Conservation (phyloP, 768 basidiomycete genomes). For the Chalciporus pseudorubinellus region DNA sequence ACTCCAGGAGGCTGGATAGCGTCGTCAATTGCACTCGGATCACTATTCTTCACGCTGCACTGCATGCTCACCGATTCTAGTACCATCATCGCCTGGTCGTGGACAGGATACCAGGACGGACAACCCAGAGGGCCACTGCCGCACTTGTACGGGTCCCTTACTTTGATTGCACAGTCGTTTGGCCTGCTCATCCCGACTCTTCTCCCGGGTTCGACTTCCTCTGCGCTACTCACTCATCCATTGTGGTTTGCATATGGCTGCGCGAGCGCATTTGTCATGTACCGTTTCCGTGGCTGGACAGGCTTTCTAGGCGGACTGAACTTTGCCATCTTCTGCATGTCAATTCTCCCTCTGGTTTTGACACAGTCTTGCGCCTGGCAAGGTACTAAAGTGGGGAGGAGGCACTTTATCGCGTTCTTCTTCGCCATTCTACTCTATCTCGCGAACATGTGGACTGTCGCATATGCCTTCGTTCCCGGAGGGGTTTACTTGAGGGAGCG, state of each 20-base stretch:
- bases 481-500: slow-evolving; percentile 73
- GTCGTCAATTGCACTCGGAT: slow-evolving; percentile 58
- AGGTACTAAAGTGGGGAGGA: slow-evolving; percentile 42
- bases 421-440: slow-evolving; percentile 63
- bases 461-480: slow-evolving; percentile 88
- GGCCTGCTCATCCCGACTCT: slow-evolving; percentile 49
- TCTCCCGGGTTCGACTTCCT: slow-evolving; percentile 19
- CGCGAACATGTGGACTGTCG: slow-evolving; percentile 77
- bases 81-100: slow-evolving; percentile 82
- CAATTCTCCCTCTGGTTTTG: slow-evolving; percentile 56
- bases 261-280: slow-evolving; percentile 54
- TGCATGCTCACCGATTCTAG: slow-evolving; percentile 72
- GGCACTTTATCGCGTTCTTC: slow-evolving; percentile 55
- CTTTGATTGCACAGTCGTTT: slow-evolving; percentile 58
- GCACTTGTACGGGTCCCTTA: slow-evolving; percentile 66
- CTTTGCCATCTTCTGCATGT: slow-evolving; percentile 61
- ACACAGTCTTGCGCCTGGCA: slow-evolving; percentile 40
- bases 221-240: slow-evolving; percentile 41
- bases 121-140: slow-evolving; percentile 67
- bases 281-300: slow-evolving; percentile 59
- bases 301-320: slow-evolving; percentile 70
- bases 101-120: slow-evolving; percentile 78
- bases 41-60: slow-evolving; percentile 69
- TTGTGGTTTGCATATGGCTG: slow-evolving; percentile 55
- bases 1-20: slow-evolving; percentile 34